These are phyloP conservation scores for Trichoderma brevicompactum DNA, from an alignment of 2,329 filamentous ascomycete species.

Conservation along the genomic window DNA sequence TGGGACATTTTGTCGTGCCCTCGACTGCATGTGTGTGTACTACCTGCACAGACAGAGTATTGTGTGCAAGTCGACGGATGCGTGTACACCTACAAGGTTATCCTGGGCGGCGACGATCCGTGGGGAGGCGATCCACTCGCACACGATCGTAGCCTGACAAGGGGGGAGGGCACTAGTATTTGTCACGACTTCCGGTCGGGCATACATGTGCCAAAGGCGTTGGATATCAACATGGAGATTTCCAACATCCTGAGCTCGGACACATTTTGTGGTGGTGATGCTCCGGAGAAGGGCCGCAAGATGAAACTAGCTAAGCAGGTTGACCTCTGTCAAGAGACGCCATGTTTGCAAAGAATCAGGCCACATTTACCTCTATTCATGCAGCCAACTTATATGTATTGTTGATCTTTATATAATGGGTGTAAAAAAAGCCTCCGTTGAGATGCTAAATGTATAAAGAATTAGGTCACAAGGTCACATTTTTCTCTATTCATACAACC, in stretches of 20 bases:
- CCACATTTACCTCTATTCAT: not conserved
- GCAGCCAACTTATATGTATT: no score
- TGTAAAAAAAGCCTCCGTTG: no score
- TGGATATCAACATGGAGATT: not conserved
- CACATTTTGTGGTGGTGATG: not conserved
- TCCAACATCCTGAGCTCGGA: not conserved
- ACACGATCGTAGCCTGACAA: not conserved
- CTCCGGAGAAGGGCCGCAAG: slow-evolving; percentile 19
- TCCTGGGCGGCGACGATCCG: not conserved
- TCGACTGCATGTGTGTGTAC: no score
- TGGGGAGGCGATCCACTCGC: not conserved
- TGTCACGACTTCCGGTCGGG: not conserved
- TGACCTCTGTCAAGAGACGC: not conserved
- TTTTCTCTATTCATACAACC: not conserved
- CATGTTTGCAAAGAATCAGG: not conserved
- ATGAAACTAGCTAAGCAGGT: not conserved
- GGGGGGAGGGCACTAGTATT: not conserved
- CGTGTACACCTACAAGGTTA: no score
- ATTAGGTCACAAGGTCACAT: no score
- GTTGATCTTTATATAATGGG: no score
- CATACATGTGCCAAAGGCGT: not conserved
- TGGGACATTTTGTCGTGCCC: no score
- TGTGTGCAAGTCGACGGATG: no score
- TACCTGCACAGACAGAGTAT: no score
- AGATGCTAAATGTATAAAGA: no score